These are phyloP conservation scores for Psilocybe sp. DNA, from an alignment of 768 basidiomycete species.

Conservation along the genomic window DNA sequence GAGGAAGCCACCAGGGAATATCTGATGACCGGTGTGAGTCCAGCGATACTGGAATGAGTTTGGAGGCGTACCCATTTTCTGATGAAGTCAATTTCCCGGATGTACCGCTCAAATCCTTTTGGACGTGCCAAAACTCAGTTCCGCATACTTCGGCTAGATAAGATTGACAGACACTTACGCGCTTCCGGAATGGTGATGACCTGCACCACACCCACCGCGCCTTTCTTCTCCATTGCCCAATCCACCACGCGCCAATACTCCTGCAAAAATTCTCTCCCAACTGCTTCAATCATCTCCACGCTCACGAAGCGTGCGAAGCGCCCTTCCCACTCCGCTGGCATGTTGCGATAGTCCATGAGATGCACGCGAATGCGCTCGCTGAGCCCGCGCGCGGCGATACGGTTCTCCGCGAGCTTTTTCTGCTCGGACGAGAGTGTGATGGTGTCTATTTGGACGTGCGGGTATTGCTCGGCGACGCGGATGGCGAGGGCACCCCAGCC, in stretches of 20 bases:
- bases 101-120: slow-evolving; percentile 53
- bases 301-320: slow-evolving; percentile 69
- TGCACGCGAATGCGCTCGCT: slow-evolving; percentile 58
- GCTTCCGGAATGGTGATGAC: slow-evolving; percentile 76
- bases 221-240: slow-evolving; percentile 58
- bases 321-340: slow-evolving; percentile 62
- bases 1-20: slow-evolving; percentile 72
- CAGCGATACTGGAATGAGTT: not conserved
- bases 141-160: not conserved
- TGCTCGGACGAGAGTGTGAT: slow-evolving; percentile 72
- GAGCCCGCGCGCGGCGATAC: slow-evolving; percentile 51
- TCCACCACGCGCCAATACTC: slow-evolving; percentile 65
- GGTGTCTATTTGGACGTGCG: slow-evolving; percentile 63
- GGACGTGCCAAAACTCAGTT: not conserved
- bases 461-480: slow-evolving; percentile 49
- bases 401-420: slow-evolving; percentile 51
- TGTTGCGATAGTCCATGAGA: slow-evolving; percentile 70
- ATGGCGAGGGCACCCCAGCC: slow-evolving; percentile 79
- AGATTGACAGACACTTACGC: slow-evolving; percentile 37
- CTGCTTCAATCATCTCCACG: slow-evolving; percentile 77
- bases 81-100: slow-evolving; percentile 69
- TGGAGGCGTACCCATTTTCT: slow-evolving; percentile 57
- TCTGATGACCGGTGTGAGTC: slow-evolving; percentile 22
- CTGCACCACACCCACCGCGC: slow-evolving; percentile 67
- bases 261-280: slow-evolving; percentile 63